Evolutionary conservation across 2,329 filamentous ascomycete species (phyloP), one percentile per base, ranked within the genome.

Genomic region (Fusarium tupiense): DNA sequence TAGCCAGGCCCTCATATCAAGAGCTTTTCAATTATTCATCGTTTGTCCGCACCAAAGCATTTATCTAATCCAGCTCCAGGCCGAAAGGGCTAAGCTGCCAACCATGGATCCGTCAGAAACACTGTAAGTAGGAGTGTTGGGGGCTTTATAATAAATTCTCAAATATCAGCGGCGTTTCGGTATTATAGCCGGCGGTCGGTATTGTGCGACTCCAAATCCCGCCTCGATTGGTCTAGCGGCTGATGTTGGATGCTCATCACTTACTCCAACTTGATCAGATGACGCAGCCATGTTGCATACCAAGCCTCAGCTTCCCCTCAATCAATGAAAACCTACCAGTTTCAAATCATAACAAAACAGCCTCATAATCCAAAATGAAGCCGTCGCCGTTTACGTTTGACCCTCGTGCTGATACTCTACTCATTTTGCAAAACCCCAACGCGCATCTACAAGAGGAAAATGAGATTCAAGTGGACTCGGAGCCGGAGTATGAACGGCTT

Each of bases 251-350:
- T 19, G 66, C 33, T 69, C 65, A 47, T 35, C 49, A 44, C 46
- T 66, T 70, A 66, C 67, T 70, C 66, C 67, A 70, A 70, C 46
- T 49, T 58, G 52, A 66, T 70, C 61, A 60, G 67, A 70, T 70
- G 67, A 70, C 67, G 67, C 67, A 64, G 65, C 52, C 41, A 64
- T 40, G 64, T 64, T 52, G 22, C 65, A 64, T 69, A 69, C 65
- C 53, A 65, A 60, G 40, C 44, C 57, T 54, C 46, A 20, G 26
- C 33, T 70, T 70, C 66, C 66, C 66, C 66, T 70, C 66, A 70
- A 37, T 69, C 59, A 40, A 70, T 69, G 8, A 35, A 20, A 49
- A 20, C 12, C 14, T 9, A 3, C 12, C 52, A 8, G 24, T 65
- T 53, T 35, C 44, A 35, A 54, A 49, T 26, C 53, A 64, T 50